A percentile compares a stretch with the other conserved stretches of the same genome.
These are phyloP conservation scores for Anacardium occidentale DNA, from an alignment of 345 rosid genomes.

Conservation along the genomic window DNA sequence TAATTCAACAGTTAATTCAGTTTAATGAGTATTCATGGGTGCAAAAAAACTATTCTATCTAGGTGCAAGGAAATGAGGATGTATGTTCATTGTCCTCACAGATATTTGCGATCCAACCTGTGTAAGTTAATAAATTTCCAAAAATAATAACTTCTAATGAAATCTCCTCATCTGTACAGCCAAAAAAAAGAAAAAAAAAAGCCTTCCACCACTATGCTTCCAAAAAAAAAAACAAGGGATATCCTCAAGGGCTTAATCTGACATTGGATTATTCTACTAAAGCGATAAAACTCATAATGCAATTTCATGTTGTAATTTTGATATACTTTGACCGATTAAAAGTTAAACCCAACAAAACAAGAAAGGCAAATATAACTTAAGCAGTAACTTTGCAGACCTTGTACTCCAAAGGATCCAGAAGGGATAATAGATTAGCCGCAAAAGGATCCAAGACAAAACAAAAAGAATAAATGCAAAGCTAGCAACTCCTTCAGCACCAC, in stretches of 20 bases:
- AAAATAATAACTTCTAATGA: neutral
- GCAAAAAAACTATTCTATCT: conserved; percentile 7
- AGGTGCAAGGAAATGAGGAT: neutral
- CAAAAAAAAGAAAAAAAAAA: too few species aligned
- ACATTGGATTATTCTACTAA: neutral
- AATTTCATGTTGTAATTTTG: neutral
- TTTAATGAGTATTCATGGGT: neutral
- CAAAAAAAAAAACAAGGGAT: neutral
- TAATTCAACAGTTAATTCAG: neutral
- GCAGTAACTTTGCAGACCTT: conserved; percentile 52
- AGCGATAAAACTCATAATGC: neutral
- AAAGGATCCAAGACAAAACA: conserved; percentile 77
- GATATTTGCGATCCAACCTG: neutral
- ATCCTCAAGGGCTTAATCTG: neutral
- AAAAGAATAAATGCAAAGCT: conserved; percentile 73
- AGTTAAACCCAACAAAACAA: neutral
- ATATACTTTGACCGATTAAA: neutral
- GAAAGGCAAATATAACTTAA: neutral
- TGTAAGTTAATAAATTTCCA: neutral
- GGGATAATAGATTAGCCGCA: conserved; percentile 91
- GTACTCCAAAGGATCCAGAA: conserved; percentile 99
- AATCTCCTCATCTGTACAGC: conserved; percentile 9
- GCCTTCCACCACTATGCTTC: neutral
- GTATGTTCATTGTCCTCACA: neutral
- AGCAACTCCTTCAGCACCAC: conserved; percentile 79